Evolutionary conservation across 208 protist species (phyloP), one percentile per base, ranked within the genome.

Genomic region (Balamuthia mandrillaris): DNA sequence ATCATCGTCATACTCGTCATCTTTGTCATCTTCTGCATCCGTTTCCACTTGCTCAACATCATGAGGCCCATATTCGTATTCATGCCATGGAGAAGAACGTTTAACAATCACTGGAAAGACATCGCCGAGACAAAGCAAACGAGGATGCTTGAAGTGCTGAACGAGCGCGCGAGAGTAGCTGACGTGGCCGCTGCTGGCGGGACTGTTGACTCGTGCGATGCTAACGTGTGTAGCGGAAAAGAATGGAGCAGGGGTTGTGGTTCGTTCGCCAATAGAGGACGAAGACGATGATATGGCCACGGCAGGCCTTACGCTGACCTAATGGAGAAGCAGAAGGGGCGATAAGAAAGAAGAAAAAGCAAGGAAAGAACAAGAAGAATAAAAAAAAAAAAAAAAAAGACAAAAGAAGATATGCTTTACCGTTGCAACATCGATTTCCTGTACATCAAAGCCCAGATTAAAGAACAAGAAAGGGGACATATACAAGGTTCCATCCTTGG

Each of bases 61-160:
- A 12, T 39, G 77, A 47, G 44, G n/a, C n/a, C n/a, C n/a, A n/a
- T n/a, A n/a, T n/a, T n/a, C n/a, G n/a, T n/a, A n/a, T n/a, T n/a
- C n/a, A n/a, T n/a, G n/a, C n/a, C n/a, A n/a, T n/a, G n/a, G n/a
- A n/a, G n/a, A n/a, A 83, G 51, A 37, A 44, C 6, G 77, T n/a
- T n/a, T 49, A 56, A 83, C 37, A 4, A 49, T 56, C 58, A 83
- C 77, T n/a, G 77, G 52, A 9, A 83, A 39, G 24, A 83, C 41
- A 24, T 83, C 77, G 37, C 54, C 77, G 29, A 52, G 77, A 5
- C 54, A 10, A 29, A 83, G 51, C n/a, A 83, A 31, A 18, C 77
- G 49, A 2, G 77, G 77, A 27, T 39, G 45, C 1, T 31, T 39
- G 42, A 83, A 83, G 58, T 49, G 54, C 4, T 56, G 51, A 24